These are phyloP conservation scores for Colletotrichum tropicale DNA, from an alignment of 2,329 filamentous ascomycete species.

Conservation along the genomic window DNA sequence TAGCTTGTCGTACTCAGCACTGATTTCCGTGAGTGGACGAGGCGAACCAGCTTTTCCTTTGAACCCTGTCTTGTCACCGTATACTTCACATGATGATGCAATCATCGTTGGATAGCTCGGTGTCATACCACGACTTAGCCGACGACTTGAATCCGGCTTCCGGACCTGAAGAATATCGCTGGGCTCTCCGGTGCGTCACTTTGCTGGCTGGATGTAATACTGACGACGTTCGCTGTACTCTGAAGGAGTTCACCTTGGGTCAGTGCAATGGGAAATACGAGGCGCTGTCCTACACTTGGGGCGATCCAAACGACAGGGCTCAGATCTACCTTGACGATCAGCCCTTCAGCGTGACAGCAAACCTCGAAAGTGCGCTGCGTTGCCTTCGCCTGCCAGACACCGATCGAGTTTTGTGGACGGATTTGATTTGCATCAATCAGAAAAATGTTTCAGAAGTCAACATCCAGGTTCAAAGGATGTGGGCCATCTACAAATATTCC, in stretches of 20 bases:
- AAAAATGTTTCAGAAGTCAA: neutral
- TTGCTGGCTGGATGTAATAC: neutral
- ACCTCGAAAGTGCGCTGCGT: neutral
- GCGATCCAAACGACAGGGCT: neutral
- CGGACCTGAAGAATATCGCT: neutral
- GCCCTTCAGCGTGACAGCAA: neutral
- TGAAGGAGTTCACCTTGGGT: rapidly evolving
- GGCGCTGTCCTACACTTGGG: neutral
- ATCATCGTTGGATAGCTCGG: neutral
- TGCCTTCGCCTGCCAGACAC: neutral
- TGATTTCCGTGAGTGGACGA: neutral
- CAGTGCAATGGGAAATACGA: neutral
- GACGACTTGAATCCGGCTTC: neutral
- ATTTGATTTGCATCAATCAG: neutral
- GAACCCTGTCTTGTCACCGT: rapidly evolving
- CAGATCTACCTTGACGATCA: neutral
- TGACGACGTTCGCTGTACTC: neutral
- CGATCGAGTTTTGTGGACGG: neutral
- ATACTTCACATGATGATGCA: rapidly evolving
- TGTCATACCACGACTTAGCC: neutral
- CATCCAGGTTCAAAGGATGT: neutral
- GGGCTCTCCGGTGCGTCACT: neutral
- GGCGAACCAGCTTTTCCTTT: rapidly evolving
- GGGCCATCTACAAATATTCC: neutral
- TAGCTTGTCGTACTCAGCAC: neutral